phyloP scores from a whole-genome alignment of 805 yeast genomes.

The Hanseniaspora occidentalis region DNA sequence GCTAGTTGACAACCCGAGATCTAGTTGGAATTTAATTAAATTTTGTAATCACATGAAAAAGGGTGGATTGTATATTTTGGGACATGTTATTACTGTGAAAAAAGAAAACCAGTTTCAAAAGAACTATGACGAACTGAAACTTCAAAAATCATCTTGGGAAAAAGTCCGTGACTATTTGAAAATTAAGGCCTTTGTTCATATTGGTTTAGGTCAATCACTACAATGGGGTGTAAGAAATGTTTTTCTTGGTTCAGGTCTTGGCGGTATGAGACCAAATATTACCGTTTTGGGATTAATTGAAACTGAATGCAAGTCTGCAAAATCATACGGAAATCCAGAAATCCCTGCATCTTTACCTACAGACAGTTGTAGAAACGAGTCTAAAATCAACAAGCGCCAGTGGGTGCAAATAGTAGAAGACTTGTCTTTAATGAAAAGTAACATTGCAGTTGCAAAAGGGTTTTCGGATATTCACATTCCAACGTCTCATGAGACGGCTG shows the following conservation, averaged over 20 bases:
- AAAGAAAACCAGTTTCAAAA: constrained; percentile 43
- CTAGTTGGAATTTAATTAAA: constrained; percentile 81
- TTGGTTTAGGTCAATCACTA: constrained; percentile 73
- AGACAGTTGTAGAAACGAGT: constrained; percentile 61
- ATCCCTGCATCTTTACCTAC: constrained; percentile 50
- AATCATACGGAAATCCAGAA: constrained; percentile 17
- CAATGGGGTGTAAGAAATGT: constrained; percentile 95
- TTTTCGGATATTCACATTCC: constrained; percentile 64
- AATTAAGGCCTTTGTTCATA: constrained; percentile 89
- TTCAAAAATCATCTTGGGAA: constrained; percentile 72
- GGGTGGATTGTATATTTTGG: constrained; percentile 86
- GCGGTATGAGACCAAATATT: constrained; percentile 96
- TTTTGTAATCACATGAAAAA: constrained; percentile 92
- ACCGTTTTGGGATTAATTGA: constrained; percentile 67
- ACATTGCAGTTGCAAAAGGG: constrained; percentile 89
- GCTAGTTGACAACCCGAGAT: constrained; percentile 82
- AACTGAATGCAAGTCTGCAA: not conserved
- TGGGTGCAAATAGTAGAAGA: constrained; percentile 95
- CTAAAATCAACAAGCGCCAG: constrained; percentile 54
- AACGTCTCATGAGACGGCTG: constrained; percentile 19
- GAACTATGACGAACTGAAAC: constrained; percentile 54
- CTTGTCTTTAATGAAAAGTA: constrained; percentile 72
- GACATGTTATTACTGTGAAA: constrained; percentile 67
- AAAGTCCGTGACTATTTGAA: constrained; percentile 64
- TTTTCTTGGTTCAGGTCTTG: constrained; percentile 87